A percentile compares a stretch with the other conserved stretches of the same genome.
phyloP scores from a whole-genome alignment of 148 eudicot species.

The Nepenthes gracilis region DNA sequence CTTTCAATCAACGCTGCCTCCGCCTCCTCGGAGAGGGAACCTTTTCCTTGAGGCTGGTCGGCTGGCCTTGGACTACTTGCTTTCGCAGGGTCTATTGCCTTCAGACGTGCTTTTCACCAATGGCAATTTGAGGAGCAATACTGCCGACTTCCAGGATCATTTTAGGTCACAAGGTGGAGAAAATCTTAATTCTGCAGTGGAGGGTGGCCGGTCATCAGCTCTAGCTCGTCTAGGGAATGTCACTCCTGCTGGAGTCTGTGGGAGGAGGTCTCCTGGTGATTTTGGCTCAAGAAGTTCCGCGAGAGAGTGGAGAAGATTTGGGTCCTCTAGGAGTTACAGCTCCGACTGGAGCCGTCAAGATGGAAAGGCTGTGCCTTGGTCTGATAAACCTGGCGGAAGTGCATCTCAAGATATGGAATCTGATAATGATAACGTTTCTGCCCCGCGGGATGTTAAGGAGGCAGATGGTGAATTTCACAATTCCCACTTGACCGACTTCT shows the following conservation, averaged over 20 bases:
- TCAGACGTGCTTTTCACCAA: slow-evolving; percentile 27
- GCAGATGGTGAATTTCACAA: slow-evolving; percentile 5
- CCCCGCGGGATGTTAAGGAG: slow-evolving; percentile 6
- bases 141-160: slow-evolving; percentile 17
- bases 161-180: slow-evolving; percentile 29
- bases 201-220: slow-evolving; percentile 19
- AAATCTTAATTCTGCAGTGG: slow-evolving; percentile 11
- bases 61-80: slow-evolving; percentile 78
- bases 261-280: slow-evolving; percentile 32
- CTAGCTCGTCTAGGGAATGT: slow-evolving; percentile 24
- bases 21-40: slow-evolving; percentile 25
- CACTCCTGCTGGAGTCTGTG: slow-evolving; percentile 27
- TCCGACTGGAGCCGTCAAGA: slow-evolving; percentile 38
- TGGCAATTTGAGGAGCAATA: slow-evolving; percentile 33
- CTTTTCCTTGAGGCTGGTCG: slow-evolving; percentile 87
- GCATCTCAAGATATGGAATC: slow-evolving; percentile 13
- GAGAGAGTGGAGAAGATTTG: slow-evolving; percentile 45
- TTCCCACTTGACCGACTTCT: slow-evolving; percentile 4
- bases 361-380: slow-evolving; percentile 39
- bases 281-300: slow-evolving; percentile 20
- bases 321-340: slow-evolving; percentile 30
- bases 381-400: slow-evolving; percentile 7
- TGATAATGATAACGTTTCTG: slow-evolving; percentile 20
- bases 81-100: slow-evolving; percentile 63
- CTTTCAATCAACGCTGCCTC: neutral